Evolutionary conservation across 129 eudicot genomes (phyloP).

Genomic region (Scalesia atractyloides): DNA sequence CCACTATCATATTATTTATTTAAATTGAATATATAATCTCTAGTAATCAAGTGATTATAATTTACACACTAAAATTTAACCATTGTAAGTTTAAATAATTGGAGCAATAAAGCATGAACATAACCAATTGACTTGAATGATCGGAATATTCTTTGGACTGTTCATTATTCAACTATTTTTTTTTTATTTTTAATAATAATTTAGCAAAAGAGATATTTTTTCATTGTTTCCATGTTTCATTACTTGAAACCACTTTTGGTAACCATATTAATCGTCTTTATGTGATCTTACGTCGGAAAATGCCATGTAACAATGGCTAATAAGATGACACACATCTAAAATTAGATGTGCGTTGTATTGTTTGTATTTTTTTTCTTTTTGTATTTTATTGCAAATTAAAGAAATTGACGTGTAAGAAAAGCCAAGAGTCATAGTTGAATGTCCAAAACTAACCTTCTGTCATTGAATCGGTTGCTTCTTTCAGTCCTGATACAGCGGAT

Average conservation of each 20-base stretch:
- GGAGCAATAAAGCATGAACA: not conserved
- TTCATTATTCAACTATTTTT: not conserved
- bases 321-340: not conserved
- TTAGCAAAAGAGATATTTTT: not conserved
- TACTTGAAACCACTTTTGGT: not conserved
- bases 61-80: not conserved
- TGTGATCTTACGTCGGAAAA: not conserved
- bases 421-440: not conserved
- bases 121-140: not conserved
- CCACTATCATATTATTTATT: not conserved
- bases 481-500: slow-evolving; percentile 75
- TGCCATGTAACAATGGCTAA: slow-evolving; percentile 2
- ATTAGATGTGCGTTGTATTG: not conserved
- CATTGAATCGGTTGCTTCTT: slow-evolving; percentile 51
- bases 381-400: not conserved
- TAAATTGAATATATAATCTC: not conserved
- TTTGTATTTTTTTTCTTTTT: not conserved
- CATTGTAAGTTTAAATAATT: not conserved
- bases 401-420: not conserved
- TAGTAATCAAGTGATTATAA: not conserved
- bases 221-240: not conserved
- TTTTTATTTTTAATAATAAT: no score
- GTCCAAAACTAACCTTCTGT: slow-evolving; percentile 47
- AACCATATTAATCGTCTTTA: not conserved
- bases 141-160: not conserved